Base-by-base conservation (phyloP, 352 stramenopile genomes). In the Pythium chondricola region DNA sequence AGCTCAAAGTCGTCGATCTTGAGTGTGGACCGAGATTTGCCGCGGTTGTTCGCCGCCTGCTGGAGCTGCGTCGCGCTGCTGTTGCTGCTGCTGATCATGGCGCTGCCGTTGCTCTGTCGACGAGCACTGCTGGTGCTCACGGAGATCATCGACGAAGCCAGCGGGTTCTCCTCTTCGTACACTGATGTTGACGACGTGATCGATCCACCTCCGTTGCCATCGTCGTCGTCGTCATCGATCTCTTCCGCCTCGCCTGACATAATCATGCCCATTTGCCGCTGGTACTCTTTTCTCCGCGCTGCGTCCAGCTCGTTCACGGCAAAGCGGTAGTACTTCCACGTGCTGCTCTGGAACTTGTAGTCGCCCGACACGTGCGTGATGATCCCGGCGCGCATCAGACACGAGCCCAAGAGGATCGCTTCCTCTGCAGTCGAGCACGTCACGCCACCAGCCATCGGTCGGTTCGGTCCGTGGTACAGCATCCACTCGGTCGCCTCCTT, bases 311-410 rank as follows among this genome's bases (percentile, higher is more conserved):
- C 77, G 42, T 86, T 72, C 5, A 94, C 78, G 35, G 70, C 81
- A 56, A 94, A 94, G 3, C 83, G 80, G 52, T 94, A 94, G 46
- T 94, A 94, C 49, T 90, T 91, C 74, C 78, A 92, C 43, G 78
- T 83, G 46, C 71, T 89, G 57, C 86, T 92, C 7, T 74, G 66
- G 44, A 92, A 92, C 20, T 76, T 71, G 16, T 60, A 61, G 17
- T 89, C 79, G 20, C 78, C 80, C 18, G 80, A 87, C 2, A 90
- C 74, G 21, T 91, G 76, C 27, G 75, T 71, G 26, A 94, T 60
- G 16, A 94, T 68, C 2, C 73, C 72, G 27, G 74, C 81, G 4
- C 79, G 77, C 38, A 94, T 61, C 3, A 89, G 47, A 26, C 75
- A 82, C 27, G 65, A 85, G 18, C 80, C 83, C 2, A 94, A 56